phyloP scores from a whole-genome alignment of 2,329 filamentous ascomycete species.

The Exophiala phaeomuriformis region DNA sequence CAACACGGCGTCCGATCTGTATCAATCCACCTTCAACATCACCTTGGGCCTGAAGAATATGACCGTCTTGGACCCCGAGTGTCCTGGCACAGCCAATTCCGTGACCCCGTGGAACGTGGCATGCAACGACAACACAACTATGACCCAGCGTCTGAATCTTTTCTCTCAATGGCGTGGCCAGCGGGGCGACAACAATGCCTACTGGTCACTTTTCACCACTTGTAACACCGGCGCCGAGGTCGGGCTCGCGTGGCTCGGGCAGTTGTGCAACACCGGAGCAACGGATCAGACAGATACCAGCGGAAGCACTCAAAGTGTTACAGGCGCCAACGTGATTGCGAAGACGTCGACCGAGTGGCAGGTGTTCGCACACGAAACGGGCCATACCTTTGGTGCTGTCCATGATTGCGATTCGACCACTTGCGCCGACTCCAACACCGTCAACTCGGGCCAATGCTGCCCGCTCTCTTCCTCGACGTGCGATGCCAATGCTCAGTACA shows the following conservation, averaged over 20 bases:
- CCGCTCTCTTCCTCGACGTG: slow-evolving; percentile 63
- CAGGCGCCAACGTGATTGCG: slow-evolving; percentile 83
- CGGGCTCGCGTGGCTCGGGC: slow-evolving; percentile 86
- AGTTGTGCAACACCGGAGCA: slow-evolving; percentile 63
- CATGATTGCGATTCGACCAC: slow-evolving; percentile 75
- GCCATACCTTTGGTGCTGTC: slow-evolving; percentile 91
- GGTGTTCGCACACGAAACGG: slow-evolving; percentile 87
- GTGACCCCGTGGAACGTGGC: slow-evolving; percentile 76
- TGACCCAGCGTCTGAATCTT: slow-evolving; percentile 71
- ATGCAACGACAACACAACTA: slow-evolving; percentile 56
- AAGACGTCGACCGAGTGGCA: slow-evolving; percentile 83
- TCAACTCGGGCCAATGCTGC: slow-evolving; percentile 66
- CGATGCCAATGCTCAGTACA: slow-evolving; percentile 68
- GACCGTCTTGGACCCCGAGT: slow-evolving; percentile 66
- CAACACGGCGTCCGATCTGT: slow-evolving; percentile 78
- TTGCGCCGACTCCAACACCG: slow-evolving; percentile 56
- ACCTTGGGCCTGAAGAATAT: slow-evolving; percentile 83
- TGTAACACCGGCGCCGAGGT: slow-evolving; percentile 79
- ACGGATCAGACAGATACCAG: slow-evolving; percentile 46
- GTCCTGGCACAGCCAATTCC: slow-evolving; percentile 60
- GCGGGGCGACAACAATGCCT: slow-evolving; percentile 72
- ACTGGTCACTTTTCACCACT: slow-evolving; percentile 82
- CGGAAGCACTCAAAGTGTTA: slow-evolving; percentile 59
- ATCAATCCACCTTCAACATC: slow-evolving; percentile 89
- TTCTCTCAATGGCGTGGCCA: slow-evolving; percentile 85